These are phyloP conservation scores for Globisporangium middletonii DNA, from an alignment of 352 stramenopile species.

Conservation along the genomic window DNA sequence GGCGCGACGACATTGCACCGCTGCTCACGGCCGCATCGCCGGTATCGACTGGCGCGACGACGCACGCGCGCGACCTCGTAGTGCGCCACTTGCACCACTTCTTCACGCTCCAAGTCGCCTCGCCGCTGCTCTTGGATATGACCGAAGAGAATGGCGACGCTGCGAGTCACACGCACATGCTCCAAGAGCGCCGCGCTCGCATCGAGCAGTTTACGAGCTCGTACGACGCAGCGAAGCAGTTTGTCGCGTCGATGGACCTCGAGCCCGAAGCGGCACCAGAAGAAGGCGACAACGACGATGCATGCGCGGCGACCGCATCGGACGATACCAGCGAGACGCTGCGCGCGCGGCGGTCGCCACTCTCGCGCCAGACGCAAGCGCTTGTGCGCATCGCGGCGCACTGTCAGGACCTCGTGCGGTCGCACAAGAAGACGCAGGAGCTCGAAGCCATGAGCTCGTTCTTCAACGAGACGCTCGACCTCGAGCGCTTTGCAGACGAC, in stretches of 20 bases:
- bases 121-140: not conserved
- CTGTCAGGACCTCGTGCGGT: constrained; percentile 41
- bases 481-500: constrained; percentile 46
- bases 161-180: not conserved
- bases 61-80: constrained; percentile 5
- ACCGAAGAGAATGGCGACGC: not conserved
- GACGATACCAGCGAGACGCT: not conserved
- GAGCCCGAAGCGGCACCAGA: constrained; percentile 6
- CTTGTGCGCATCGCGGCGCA: constrained; percentile 31
- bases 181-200: constrained; percentile 1
- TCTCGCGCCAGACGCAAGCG: not conserved
- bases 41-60: not conserved
- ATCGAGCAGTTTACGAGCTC: constrained; percentile 4
- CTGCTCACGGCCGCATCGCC: constrained; percentile 2
- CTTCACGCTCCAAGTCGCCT: constrained; percentile 30
- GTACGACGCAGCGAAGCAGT: constrained; percentile 12
- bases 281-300: constrained; percentile 2
- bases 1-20: constrained; percentile 24
- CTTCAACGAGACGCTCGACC: constrained; percentile 52
- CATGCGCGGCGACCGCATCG: not conserved
- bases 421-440: constrained; percentile 53
- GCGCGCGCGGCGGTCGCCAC: too few relatives aligned
- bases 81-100: constrained; percentile 38
- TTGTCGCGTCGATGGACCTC: constrained; percentile 4
- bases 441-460: constrained; percentile 58